Evolutionary conservation across 139 green algal species (phyloP).

Genomic region (Ostreobium quekettii): DNA sequence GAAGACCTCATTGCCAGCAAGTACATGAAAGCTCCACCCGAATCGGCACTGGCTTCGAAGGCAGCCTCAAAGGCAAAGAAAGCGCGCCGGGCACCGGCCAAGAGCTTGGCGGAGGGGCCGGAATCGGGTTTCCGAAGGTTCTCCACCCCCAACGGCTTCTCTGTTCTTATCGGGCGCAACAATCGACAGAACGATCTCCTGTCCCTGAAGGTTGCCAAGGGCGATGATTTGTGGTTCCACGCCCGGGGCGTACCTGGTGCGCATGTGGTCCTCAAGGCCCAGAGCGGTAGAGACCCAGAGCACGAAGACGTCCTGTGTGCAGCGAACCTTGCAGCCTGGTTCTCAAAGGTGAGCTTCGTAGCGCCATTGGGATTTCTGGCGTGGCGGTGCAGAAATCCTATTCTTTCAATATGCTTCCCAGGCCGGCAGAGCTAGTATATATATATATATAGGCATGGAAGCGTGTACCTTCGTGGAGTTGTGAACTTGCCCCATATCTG

Average conservation of each 20-base stretch:
- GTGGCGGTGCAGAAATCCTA: background rate
- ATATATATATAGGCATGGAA: too few species aligned
- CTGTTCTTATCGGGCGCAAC: conserved; percentile 68
- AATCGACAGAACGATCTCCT: conserved; percentile 82
- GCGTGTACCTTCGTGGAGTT: too few species aligned
- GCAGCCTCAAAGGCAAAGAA: conserved; percentile 50
- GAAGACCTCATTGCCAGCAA: conserved; percentile 58
- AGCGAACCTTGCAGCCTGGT: conserved; percentile 15
- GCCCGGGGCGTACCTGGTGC: conserved; percentile 57
- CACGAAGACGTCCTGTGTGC: conserved; percentile 14
- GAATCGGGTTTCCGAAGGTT: conserved; percentile 42
- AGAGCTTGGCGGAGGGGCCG: conserved; percentile 18
- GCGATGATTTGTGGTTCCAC: conserved; percentile 79
- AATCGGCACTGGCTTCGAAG: conserved; percentile 54
- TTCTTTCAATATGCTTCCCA: background rate
- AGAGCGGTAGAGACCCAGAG: background rate
- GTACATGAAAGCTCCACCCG: conserved; percentile 55
- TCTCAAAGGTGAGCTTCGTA: conserved; percentile 2
- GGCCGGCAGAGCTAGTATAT: too few species aligned
- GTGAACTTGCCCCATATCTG: too few species aligned
- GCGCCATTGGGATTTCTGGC: background rate
- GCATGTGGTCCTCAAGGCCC: conserved; percentile 36
- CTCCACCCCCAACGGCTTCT: conserved; percentile 46
- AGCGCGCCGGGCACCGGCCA: conserved; percentile 24
- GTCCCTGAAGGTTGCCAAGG: conserved; percentile 46